These are phyloP conservation scores for Pseudocercospora musae DNA, from an alignment of 2,329 filamentous ascomycete species.

Conservation along the genomic window DNA sequence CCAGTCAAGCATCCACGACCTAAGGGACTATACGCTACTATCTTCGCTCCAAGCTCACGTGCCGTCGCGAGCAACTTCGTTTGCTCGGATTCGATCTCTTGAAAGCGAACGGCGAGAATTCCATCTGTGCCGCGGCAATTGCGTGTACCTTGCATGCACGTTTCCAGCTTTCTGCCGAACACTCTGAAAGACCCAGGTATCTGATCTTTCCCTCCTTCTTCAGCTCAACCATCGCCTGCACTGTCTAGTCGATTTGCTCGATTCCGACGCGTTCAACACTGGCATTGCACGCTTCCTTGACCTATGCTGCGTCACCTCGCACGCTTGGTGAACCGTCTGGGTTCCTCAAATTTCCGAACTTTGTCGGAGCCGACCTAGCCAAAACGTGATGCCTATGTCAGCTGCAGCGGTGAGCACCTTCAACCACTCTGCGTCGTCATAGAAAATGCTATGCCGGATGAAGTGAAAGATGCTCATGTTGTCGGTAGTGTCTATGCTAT, in stretches of 20 bases:
- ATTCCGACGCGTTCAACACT: constrained; percentile 39
- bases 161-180: constrained; percentile 48
- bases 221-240: constrained; percentile 44
- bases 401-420: constrained; percentile 28
- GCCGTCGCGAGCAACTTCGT: constrained; percentile 44
- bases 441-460: background rate
- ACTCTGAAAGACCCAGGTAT: constrained; percentile 52
- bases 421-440: constrained; percentile 28
- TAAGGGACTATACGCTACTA: constrained; percentile 43
- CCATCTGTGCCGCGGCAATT: constrained; percentile 53
- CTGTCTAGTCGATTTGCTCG: constrained; percentile 42
- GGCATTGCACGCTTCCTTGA: constrained; percentile 35
- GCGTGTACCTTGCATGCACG: constrained; percentile 50
- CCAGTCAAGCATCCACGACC: constrained; percentile 46
- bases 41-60: constrained; percentile 46
- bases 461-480: background rate
- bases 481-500: background rate
- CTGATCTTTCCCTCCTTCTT: constrained; percentile 54
- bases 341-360: constrained; percentile 34
- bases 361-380: constrained; percentile 28
- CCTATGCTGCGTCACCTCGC: constrained; percentile 39
- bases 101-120: constrained; percentile 51
- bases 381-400: constrained; percentile 31
- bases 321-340: constrained; percentile 25
- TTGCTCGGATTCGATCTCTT: constrained; percentile 47